These are phyloP conservation scores for Cryptosporidium parvum DNA, from an alignment of 169 alveolate genomes.

Conservation along the genomic window DNA sequence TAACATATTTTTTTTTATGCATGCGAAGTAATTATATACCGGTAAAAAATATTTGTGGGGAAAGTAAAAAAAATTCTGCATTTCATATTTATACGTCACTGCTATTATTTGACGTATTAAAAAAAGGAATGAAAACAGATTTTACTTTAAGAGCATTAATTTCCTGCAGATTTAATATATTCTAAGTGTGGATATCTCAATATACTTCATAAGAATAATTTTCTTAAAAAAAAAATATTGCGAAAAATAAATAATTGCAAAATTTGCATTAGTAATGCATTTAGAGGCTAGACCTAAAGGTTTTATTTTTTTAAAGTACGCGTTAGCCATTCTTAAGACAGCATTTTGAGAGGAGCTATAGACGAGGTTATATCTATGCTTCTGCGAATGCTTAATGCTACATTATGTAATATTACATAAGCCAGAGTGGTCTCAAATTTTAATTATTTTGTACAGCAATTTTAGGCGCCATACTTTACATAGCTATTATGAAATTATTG, in stretches of 20 bases:
- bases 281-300: too few relatives aligned
- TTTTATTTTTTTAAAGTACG: too few relatives aligned
- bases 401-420: neutral
- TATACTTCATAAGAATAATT: too few relatives aligned
- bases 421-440: neutral
- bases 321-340: too few relatives aligned
- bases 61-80: neutral
- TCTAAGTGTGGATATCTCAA: too few relatives aligned
- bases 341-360: too few relatives aligned
- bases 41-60: conserved; percentile 12
- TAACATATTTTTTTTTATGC: neutral
- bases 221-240: too few relatives aligned
- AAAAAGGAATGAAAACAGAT: too few relatives aligned
- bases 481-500: neutral
- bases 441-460: too few relatives aligned
- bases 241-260: too few relatives aligned
- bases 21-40: conserved; percentile 9
- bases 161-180: neutral
- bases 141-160: neutral
- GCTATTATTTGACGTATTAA: neutral
- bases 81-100: neutral
- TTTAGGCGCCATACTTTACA: neutral
- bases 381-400: neutral
- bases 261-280: too few relatives aligned
- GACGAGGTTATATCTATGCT: neutral